Percentiles rank a stretch among this genome's conserved stretches.
Conservation (phyloP, 2,329 filamentous ascomycete species). For the Penicillium olsonii region DNA sequence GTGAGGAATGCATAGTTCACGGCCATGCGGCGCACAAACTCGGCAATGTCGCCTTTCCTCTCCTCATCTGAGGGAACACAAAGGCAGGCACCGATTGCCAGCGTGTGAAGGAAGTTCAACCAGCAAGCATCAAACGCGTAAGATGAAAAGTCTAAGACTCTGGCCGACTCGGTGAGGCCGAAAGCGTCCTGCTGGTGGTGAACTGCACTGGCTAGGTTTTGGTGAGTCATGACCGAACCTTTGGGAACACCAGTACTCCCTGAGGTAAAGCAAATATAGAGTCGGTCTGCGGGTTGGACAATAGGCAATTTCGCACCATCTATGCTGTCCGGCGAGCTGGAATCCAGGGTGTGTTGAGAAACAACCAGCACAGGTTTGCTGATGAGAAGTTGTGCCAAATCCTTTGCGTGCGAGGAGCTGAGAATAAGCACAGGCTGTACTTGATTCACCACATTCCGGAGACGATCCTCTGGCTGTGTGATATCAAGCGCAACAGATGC, state of each 20-base stretch:
- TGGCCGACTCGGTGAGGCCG: neutral
- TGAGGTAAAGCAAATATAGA: neutral
- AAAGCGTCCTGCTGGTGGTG: neutral
- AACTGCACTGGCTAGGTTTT: neutral
- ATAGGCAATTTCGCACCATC: neutral
- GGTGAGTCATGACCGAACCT: neutral
- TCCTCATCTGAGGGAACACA: constrained; percentile 2
- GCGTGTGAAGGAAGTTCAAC: neutral
- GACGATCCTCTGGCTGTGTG: neutral
- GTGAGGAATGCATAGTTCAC: constrained; percentile 4
- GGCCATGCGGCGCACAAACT: neutral
- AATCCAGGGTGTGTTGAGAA: neutral
- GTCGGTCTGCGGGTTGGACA: neutral
- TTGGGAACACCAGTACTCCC: neutral
- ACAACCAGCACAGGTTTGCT: neutral
- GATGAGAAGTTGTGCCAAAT: neutral
- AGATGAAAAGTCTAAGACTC: neutral
- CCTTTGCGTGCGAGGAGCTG: neutral
- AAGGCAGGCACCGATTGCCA: neutral
- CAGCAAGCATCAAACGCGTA: neutral
- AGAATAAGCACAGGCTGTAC: neutral
- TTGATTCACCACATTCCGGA: neutral
- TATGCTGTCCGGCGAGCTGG: neutral
- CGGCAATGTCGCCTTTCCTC: neutral
- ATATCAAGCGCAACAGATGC: constrained; percentile 1